A percentile compares a stretch with the other conserved stretches of the same genome.
phyloP scores from a whole-genome alignment of 352 stramenopile genomes.

The Phytophthora pistaciae region DNA sequence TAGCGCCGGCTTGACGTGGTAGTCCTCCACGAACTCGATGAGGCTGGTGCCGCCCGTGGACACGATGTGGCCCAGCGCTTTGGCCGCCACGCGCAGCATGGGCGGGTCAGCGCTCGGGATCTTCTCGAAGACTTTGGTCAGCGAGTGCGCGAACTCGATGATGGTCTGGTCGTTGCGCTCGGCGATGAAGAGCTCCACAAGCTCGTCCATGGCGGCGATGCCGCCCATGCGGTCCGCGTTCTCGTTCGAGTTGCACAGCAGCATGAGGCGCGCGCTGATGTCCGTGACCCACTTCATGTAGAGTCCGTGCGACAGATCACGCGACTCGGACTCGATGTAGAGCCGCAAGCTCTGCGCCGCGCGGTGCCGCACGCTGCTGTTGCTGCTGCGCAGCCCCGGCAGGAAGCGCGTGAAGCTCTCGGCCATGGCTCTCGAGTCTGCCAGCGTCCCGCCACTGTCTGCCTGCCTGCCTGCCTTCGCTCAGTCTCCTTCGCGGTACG shows the following conservation, averaged over 20 bases:
- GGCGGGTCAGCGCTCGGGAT: slow-evolving; percentile 77
- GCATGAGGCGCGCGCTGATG: slow-evolving; percentile 84
- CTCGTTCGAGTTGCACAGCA: slow-evolving; percentile 85
- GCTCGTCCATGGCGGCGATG: slow-evolving; percentile 91
- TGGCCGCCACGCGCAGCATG: slow-evolving; percentile 79
- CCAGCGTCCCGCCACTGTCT: background rate
- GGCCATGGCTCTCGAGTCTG: slow-evolving; percentile 39
- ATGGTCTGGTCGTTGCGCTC: slow-evolving; percentile 92
- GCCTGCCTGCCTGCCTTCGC: slow-evolving; percentile 1
- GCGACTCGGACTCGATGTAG: slow-evolving; percentile 89
- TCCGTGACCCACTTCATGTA: slow-evolving; percentile 92
- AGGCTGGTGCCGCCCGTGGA: slow-evolving; percentile 87
- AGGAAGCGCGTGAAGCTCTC: slow-evolving; percentile 84
- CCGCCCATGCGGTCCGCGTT: slow-evolving; percentile 82
- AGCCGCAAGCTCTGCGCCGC: slow-evolving; percentile 79
- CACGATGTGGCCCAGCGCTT: slow-evolving; percentile 89
- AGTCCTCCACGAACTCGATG: slow-evolving; percentile 91
- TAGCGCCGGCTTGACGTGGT: slow-evolving; percentile 88
- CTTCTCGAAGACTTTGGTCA: slow-evolving; percentile 91
- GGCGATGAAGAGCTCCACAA: slow-evolving; percentile 90
- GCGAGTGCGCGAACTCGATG: slow-evolving; percentile 90
- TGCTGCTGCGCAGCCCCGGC: slow-evolving; percentile 75
- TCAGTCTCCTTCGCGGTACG: slow-evolving; percentile 12
- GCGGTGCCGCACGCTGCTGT: slow-evolving; percentile 65
- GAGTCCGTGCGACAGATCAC: slow-evolving; percentile 82